These are phyloP conservation scores for Tilletia walkeri DNA, from an alignment of 1,284 basidiomycete genomes.

Conservation along the genomic window DNA sequence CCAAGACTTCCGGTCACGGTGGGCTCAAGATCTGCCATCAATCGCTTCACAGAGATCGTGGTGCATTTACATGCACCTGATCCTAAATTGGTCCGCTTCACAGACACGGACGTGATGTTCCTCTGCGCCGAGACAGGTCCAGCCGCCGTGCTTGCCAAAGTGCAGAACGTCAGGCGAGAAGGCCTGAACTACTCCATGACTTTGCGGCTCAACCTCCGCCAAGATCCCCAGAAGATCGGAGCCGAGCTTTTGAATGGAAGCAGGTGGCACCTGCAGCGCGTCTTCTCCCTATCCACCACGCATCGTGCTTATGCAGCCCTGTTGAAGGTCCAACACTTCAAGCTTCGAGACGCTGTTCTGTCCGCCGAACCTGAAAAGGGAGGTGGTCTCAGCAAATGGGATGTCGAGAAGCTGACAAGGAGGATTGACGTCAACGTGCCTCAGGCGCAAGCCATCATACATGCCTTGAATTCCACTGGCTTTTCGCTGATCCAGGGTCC, in stretches of 20 bases:
- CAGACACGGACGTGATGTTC: constrained; percentile 64
- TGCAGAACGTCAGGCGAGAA: constrained; percentile 66
- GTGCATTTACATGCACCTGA: constrained; percentile 24
- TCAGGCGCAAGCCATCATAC: constrained; percentile 84
- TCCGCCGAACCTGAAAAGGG: constrained; percentile 61
- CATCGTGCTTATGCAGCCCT: constrained; percentile 90
- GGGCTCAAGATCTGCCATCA: neutral
- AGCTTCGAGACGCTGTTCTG: constrained; percentile 71
- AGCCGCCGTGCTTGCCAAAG: constrained; percentile 68
- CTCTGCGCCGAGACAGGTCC: constrained; percentile 70
- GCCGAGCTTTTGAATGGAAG: constrained; percentile 62
- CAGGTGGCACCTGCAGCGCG: constrained; percentile 74
- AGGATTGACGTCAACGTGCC: constrained; percentile 88
- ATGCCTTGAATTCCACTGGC: constrained; percentile 70
- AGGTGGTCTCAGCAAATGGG: neutral
- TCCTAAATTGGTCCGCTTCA: constrained; percentile 21
- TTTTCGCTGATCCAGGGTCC: constrained; percentile 96
- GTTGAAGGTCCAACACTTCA: constrained; percentile 77
- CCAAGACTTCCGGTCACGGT: neutral
- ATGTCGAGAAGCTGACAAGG: constrained; percentile 56
- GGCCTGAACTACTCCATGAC: constrained; percentile 57
- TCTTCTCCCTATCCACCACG: constrained; percentile 85
- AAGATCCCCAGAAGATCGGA: constrained; percentile 56
- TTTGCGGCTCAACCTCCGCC: constrained; percentile 58
- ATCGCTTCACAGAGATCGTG: constrained; percentile 12